Conservation (phyloP, 257 asterid species). For the Rauvolfia tetraphylla region DNA sequence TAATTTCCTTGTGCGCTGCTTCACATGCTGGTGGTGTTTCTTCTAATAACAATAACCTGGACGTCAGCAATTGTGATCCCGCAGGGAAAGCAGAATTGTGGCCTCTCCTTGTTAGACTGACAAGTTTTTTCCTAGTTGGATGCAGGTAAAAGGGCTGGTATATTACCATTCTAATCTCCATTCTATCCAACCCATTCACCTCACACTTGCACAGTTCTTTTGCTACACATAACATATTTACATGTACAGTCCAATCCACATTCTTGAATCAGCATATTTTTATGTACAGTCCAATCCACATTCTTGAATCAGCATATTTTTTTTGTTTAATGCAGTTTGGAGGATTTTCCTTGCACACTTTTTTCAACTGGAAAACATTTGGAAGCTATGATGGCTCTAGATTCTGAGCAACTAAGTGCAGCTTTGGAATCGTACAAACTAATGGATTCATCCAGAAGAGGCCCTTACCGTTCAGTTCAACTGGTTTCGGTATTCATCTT, state of each 20-base stretch:
- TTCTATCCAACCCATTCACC: constrained; percentile 7
- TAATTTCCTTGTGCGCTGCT: constrained; percentile 29
- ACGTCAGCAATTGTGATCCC: constrained; percentile 22
- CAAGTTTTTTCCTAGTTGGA: constrained; percentile 62
- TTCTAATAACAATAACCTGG: constrained; percentile 27
- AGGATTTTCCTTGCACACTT: constrained; percentile 55
- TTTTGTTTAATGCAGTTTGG: constrained; percentile 51
- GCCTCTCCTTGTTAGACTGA: constrained; percentile 69
- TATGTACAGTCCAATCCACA: not conserved
- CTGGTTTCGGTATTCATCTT: constrained; percentile 71
- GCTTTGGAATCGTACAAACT: constrained; percentile 52
- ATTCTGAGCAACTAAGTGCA: constrained; percentile 39
- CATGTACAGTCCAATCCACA: not conserved
- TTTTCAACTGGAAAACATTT: constrained; percentile 56
- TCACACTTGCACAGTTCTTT: not conserved
- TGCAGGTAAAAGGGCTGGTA: constrained; percentile 51
- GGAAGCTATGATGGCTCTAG: constrained; percentile 48
- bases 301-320: not conserved
- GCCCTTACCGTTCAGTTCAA: constrained; percentile 78
- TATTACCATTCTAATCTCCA: not conserved
- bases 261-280: not conserved
- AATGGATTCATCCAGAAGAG: constrained; percentile 53
- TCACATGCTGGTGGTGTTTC: constrained; percentile 29
- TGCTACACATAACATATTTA: not conserved
- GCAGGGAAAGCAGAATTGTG: constrained; percentile 44